phyloP scores from a whole-genome alignment of 441 rosid genomes.

The Populus hybrid region DNA sequence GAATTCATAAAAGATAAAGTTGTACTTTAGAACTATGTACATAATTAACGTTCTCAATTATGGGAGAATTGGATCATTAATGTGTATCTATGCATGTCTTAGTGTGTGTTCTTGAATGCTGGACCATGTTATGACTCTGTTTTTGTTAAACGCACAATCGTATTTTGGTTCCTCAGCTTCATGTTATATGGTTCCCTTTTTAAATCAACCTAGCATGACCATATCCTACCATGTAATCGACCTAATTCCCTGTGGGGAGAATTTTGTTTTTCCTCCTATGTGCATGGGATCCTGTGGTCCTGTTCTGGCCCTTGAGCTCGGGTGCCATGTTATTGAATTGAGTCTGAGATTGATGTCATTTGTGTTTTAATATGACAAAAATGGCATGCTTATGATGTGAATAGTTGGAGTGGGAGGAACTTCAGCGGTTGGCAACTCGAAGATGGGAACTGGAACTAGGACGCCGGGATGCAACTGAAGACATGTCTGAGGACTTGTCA shows the following conservation, averaged over 20 bases:
- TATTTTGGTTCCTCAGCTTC: not conserved
- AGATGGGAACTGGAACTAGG: conserved; percentile 84
- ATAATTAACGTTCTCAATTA: not conserved
- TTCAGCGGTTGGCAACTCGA: conserved; percentile 56
- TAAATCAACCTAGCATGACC: not conserved
- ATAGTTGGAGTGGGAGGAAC: conserved; percentile 77
- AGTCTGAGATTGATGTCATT: not conserved
- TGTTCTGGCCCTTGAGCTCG: no score
- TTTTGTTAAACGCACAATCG: not conserved
- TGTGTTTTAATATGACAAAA: not conserved
- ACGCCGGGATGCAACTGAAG: conserved; percentile 75
- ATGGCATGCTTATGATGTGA: conserved; percentile 12
- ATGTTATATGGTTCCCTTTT: not conserved
- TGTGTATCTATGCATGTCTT: not conserved
- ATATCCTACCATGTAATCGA: no score
- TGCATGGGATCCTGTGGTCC: no score
- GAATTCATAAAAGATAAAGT: not conserved
- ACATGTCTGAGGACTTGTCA: conserved; percentile 88
- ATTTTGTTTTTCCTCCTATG: no score
- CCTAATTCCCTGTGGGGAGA: no score
- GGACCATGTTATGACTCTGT: not conserved
- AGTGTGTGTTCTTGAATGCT: not conserved
- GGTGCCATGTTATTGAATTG: no score
- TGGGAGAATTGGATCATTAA: not conserved
- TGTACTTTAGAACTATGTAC: not conserved